Evolutionary conservation across 352 stramenopile genomes (phyloP), one percentile per base, ranked within the genome.

Genomic region (Phytophthora sp.): DNA sequence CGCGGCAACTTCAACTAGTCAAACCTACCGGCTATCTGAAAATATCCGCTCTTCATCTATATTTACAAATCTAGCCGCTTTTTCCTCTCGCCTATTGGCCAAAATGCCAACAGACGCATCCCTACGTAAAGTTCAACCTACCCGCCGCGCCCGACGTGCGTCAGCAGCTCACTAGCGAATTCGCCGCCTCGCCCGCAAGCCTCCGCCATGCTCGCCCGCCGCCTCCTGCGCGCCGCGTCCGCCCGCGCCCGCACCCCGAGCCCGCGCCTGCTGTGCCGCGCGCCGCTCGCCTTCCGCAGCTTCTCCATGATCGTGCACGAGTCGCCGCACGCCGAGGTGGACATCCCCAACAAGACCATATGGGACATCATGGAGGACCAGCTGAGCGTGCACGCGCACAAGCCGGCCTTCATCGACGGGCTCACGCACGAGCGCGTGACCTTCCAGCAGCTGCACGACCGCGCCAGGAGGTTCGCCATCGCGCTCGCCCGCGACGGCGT

Each of bases 261-360:
- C 8, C 42, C 46, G 1, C 34, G 18, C 32, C n/a, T n/a, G n/a
- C n/a, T n/a, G n/a, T n/a, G n/a, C n/a, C n/a, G n/a, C n/a, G n/a
- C n/a, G n/a, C 50, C 54, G 20, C 30, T 72, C 23, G 24, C 35
- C 3, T 72, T 63, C 34, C 70, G 67, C 13, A 54, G 58, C 37
- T 71, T 81, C 31, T 79, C 76, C 38, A 77, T 69, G 53, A 87
- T 87, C 54, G 63, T 90, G 50, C 69, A 82, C 79, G 66, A 74
- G 39, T 88, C 81, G 37, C 81, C 76, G 13, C 77, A 88, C 46
- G 58, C 62, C 5, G 54, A 77, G 28, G 45, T 91, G 24, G 53
- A 76, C 15, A 82, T 91, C 26, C 81, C 81, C 1, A 41, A 87
- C 17, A 62, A 69, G 15, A 86, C 74, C 21, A 75, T 88, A 18